Evolutionary conservation across 805 yeast genomes (phyloP).

Genomic region (Yamadazyma nakazawae): DNA sequence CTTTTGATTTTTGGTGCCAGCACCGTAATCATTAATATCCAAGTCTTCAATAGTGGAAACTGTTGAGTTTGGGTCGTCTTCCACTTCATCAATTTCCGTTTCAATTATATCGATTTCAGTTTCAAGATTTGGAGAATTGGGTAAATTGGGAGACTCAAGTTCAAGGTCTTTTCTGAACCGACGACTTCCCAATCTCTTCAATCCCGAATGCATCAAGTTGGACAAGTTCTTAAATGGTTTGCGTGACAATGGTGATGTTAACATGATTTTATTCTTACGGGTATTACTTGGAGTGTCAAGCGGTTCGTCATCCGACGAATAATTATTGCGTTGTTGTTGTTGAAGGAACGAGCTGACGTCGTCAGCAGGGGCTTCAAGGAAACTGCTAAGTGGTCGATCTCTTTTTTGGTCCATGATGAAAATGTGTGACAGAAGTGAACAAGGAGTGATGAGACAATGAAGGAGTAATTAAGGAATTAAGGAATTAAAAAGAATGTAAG

Average conservation of each 20-base stretch:
- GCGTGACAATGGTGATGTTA: constrained; percentile 21
- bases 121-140: not conserved
- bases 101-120: not conserved
- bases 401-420: constrained; percentile 9
- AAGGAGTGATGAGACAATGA: not conserved
- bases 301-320: constrained; percentile 6
- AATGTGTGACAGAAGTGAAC: too few relatives aligned
- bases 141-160: not conserved
- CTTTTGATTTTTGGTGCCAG: not conserved
- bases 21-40: constrained; percentile 5
- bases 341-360: constrained; percentile 8
- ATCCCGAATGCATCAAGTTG: constrained; percentile 15
- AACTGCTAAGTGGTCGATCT: constrained; percentile 32
- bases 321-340: constrained; percentile 5
- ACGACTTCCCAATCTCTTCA: not conserved
- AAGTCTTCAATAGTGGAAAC: constrained; percentile 16
- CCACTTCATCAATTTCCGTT: constrained; percentile 1
- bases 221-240: constrained; percentile 28
- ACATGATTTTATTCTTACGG: constrained; percentile 6
- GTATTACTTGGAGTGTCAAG: constrained; percentile 7
- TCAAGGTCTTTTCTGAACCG: constrained; percentile 11
- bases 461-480: not conserved
- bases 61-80: constrained; percentile 13
- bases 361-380: constrained; percentile 40
- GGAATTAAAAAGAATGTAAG: not conserved